Percentiles rank a stretch among this genome's conserved stretches.
Conservation (phyloP, 2,329 filamentous ascomycete genomes). For the Zymoseptoria brevis region DNA sequence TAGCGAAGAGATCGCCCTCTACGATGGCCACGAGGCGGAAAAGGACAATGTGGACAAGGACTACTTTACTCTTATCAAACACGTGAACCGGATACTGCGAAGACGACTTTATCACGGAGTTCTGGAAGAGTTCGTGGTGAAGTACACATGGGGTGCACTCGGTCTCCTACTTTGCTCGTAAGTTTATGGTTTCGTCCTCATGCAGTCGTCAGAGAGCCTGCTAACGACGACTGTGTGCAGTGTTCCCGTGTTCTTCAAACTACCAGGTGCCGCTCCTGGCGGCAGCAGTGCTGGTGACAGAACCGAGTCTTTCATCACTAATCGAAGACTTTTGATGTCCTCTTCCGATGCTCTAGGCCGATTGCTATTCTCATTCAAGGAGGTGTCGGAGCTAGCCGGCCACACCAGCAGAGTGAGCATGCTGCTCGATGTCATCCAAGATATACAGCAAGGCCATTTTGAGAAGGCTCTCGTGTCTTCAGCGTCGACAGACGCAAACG, state of each 20-base stretch:
- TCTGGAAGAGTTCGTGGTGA: slow-evolving; percentile 99
- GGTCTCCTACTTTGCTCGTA: slow-evolving; percentile 79
- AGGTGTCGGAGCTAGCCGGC: slow-evolving; percentile 90
- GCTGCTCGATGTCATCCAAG: slow-evolving; percentile 86
- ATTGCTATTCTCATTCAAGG: slow-evolving; percentile 96
- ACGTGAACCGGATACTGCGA: slow-evolving; percentile 91
- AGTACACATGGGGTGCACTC: slow-evolving; percentile 96
- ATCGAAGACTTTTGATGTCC: slow-evolving; percentile 80
- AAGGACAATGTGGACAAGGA: slow-evolving; percentile 96
- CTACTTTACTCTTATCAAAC: slow-evolving; percentile 97
- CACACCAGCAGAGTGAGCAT: slow-evolving; percentile 90
- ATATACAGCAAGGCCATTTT: slow-evolving; percentile 81
- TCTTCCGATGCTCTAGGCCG: slow-evolving; percentile 93
- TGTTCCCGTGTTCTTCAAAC: slow-evolving; percentile 88
- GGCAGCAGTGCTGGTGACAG: slow-evolving; percentile 16
- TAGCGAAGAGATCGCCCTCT: slow-evolving; percentile 88
- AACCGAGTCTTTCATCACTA: slow-evolving; percentile 72
- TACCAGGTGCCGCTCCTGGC: slow-evolving; percentile 27
- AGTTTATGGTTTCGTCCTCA: background rate
- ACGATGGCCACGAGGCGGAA: slow-evolving; percentile 84
- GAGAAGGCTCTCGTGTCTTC: slow-evolving; percentile 95
- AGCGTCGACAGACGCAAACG: slow-evolving; percentile 71
- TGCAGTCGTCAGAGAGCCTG: background rate
- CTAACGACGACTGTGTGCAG: background rate
- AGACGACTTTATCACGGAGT: slow-evolving; percentile 93